These are phyloP conservation scores for Tulasnella calospora DNA, from an alignment of 768 basidiomycete species.

Conservation along the genomic window DNA sequence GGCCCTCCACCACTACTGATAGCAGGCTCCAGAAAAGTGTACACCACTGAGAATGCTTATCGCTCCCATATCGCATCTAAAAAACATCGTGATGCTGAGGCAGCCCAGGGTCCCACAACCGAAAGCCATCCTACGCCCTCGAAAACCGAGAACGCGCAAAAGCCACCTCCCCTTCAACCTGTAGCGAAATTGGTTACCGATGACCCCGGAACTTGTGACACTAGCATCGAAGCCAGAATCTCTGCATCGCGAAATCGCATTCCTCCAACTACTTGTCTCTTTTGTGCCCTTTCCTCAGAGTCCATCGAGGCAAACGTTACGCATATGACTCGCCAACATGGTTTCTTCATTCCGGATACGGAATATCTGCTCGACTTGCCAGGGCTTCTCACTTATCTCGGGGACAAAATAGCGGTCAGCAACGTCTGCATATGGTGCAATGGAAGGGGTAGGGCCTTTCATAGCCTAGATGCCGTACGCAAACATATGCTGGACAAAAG, in stretches of 20 bases:
- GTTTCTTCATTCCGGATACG: conserved; percentile 93
- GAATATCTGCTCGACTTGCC: conserved; percentile 80
- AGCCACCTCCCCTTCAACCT: neutral
- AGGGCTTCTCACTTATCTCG: conserved; percentile 80
- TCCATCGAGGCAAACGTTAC: conserved; percentile 62
- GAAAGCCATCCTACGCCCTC: neutral
- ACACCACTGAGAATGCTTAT: conserved; percentile 85
- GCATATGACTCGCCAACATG: conserved; percentile 85
- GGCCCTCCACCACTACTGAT: neutral
- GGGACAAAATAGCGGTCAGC: conserved; percentile 88
- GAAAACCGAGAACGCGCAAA: neutral
- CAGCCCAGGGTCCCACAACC: conserved; percentile 36
- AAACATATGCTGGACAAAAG: conserved; percentile 95
- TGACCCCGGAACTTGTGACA: conserved; percentile 18
- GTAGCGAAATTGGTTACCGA: neutral
- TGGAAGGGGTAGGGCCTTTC: conserved; percentile 73
- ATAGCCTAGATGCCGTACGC: conserved; percentile 77
- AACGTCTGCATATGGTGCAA: conserved; percentile 93
- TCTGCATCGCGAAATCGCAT: conserved; percentile 63
- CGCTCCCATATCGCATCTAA: conserved; percentile 81
- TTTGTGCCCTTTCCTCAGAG: conserved; percentile 57
- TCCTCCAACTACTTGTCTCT: conserved; percentile 70
- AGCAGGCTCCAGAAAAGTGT: conserved; percentile 64
- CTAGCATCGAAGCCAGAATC: conserved; percentile 61
- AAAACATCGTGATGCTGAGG: conserved; percentile 80